Evolutionary conservation across 164 flowering plant species (phyloP).

Genomic region (Tinospora cordifolia): DNA sequence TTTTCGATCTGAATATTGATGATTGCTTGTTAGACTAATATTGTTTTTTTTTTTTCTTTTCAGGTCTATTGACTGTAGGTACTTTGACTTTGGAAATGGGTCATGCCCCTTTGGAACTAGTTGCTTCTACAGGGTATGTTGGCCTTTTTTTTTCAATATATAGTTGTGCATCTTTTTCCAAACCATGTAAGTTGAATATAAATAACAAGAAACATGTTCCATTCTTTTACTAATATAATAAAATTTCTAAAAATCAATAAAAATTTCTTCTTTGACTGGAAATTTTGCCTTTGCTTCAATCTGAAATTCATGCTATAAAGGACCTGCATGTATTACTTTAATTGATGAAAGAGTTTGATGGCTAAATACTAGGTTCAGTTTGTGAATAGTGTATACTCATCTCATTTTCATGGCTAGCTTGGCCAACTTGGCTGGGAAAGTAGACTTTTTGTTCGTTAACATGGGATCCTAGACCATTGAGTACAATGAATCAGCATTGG

Average conservation of each 20-base stretch:
- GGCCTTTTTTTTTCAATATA: not conserved
- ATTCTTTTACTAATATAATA: not conserved
- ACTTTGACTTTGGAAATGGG: conserved; percentile 93
- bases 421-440: too few relatives aligned
- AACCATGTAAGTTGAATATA: too few relatives aligned
- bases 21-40: conserved; percentile 1
- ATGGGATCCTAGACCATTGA: too few relatives aligned
- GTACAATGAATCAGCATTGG: too few relatives aligned
- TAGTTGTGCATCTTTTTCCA: too few relatives aligned
- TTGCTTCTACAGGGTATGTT: conserved; percentile 90
- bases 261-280: not conserved
- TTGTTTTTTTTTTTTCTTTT: conserved; percentile 14
- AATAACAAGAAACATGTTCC: not conserved
- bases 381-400: too few relatives aligned
- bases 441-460: too few relatives aligned
- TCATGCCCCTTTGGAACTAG: conserved; percentile 90
- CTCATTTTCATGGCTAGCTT: too few relatives aligned
- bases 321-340: not conserved
- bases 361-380: too few relatives aligned
- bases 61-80: conserved; percentile 94
- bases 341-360: too few relatives aligned
- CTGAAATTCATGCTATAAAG: not conserved
- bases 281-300: not conserved
- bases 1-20: conserved; percentile 3
- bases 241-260: not conserved